A percentile compares a stretch with the other conserved stretches of the same genome.
These are phyloP conservation scores for Leptographium flavum DNA, from an alignment of 2,329 filamentous ascomycete genomes.

Conservation along the genomic window DNA sequence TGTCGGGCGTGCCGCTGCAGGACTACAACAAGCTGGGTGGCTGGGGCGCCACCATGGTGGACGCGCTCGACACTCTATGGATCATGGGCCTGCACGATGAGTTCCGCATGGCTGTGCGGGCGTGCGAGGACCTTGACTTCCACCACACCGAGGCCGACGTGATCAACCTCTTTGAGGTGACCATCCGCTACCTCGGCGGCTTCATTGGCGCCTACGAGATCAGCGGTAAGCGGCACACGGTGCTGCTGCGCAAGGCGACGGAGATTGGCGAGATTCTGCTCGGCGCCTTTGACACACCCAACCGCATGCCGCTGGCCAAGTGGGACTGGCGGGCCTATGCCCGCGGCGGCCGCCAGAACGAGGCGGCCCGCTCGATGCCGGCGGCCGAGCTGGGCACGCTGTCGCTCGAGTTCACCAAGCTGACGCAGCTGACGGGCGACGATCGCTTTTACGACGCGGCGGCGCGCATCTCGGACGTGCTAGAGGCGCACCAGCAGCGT, in stretches of 20 bases:
- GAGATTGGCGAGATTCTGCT: constrained; percentile 52
- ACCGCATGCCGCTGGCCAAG: constrained; percentile 47
- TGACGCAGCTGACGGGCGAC: constrained; percentile 49
- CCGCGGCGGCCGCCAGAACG: constrained; percentile 26
- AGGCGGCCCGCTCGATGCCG: constrained; percentile 21
- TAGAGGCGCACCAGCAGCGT: constrained; percentile 36
- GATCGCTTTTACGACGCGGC: constrained; percentile 47
- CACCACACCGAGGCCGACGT: constrained; percentile 30
- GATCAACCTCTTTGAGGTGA: constrained; percentile 58
- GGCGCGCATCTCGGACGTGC: constrained; percentile 38
- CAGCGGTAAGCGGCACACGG: constrained; percentile 35
- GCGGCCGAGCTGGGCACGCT: constrained; percentile 43
- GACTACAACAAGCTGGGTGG: constrained; percentile 38
- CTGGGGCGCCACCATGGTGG: constrained; percentile 55
- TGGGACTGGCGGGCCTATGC: constrained; percentile 41
- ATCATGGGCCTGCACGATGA: constrained; percentile 54
- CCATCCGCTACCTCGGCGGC: constrained; percentile 56
- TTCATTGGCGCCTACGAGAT: constrained; percentile 57
- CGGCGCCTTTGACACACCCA: constrained; percentile 52
- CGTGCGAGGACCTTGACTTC: constrained; percentile 46
- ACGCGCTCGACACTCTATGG: constrained; percentile 57
- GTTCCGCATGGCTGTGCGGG: constrained; percentile 48
- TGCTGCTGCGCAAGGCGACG: constrained; percentile 45
- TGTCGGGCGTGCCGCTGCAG: constrained; percentile 36
- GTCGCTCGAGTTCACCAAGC: constrained; percentile 46